A percentile compares a stretch with the other conserved stretches of the same genome.
Evolutionary conservation across 2,329 filamentous ascomycete genomes (phyloP).

Genomic region (Botrytis hyacinthi): DNA sequence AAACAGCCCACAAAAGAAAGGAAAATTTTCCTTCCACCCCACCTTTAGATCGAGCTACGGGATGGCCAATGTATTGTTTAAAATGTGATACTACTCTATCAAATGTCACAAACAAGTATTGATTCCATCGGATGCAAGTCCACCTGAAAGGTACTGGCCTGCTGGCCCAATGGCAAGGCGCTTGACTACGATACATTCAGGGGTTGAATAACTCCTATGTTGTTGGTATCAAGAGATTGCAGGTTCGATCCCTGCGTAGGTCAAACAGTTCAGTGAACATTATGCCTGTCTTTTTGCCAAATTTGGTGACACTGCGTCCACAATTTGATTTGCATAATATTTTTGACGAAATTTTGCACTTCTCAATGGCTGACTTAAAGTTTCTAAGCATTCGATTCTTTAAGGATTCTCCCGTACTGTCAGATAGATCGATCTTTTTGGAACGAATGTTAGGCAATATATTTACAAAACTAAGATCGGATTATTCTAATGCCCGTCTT

Average conservation of each 20-base stretch:
- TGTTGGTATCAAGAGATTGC: constrained; percentile 45
- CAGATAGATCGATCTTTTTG: background rate
- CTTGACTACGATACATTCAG: constrained; percentile 13
- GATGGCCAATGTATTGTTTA: background rate
- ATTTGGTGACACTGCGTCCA: background rate
- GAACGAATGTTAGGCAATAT: background rate
- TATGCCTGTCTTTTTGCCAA: background rate
- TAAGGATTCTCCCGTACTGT: background rate
- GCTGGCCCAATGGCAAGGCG: constrained; percentile 24
- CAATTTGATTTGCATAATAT: background rate
- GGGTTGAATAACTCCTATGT: background rate
- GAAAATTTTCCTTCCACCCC: background rate
- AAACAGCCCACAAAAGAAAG: background rate
- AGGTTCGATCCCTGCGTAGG: constrained; percentile 43
- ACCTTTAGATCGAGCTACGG: background rate
- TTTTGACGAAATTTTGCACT: background rate
- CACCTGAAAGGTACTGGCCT: background rate
- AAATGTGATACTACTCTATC: fast-evolving
- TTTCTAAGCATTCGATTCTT: background rate
- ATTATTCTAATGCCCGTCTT: background rate
- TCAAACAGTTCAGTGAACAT: constrained; percentile 5
- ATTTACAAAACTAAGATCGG: background rate
- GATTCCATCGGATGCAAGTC: fast-evolving
- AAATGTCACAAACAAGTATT: background rate
- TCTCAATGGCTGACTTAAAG: background rate